Percentiles rank a stretch among this genome's conserved stretches.
Conservation (phyloP, 1,284 basidiomycete genomes). For the Anthracocystis walkeri region DNA sequence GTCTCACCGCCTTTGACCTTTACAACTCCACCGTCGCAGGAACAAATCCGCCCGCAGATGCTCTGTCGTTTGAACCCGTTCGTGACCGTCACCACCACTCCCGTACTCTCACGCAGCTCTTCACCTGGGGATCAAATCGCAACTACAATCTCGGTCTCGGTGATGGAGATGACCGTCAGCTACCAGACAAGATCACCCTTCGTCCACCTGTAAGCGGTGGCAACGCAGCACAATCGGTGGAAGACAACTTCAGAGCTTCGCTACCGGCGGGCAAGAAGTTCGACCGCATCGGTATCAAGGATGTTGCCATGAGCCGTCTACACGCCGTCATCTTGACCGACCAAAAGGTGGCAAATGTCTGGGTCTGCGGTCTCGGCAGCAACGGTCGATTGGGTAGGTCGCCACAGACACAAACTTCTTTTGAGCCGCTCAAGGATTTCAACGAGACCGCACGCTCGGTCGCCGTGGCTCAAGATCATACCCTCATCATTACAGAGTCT, state of each 20-base stretch:
- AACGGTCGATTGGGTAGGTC: slow-evolving; percentile 75
- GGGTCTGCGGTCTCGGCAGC: slow-evolving; percentile 64
- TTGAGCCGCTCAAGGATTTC: slow-evolving; percentile 76
- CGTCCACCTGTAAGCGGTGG: slow-evolving; percentile 36
- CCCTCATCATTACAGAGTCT: slow-evolving; percentile 81
- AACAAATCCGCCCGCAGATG: slow-evolving; percentile 55
- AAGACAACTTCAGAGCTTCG: slow-evolving; percentile 24
- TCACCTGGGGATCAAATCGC: slow-evolving; percentile 90
- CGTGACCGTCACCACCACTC: slow-evolving; percentile 33
- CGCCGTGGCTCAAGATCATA: slow-evolving; percentile 93
- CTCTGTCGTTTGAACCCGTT: slow-evolving; percentile 24
- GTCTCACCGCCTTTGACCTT: slow-evolving; percentile 91
- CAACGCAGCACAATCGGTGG: slow-evolving; percentile 14
- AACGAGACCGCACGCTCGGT: slow-evolving; percentile 73
- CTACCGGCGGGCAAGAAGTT: slow-evolving; percentile 56
- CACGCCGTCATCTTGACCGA: slow-evolving; percentile 65
- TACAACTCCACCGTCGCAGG: slow-evolving; percentile 76
- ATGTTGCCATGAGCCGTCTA: slow-evolving; percentile 63
- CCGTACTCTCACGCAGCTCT: slow-evolving; percentile 74
- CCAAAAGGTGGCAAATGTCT: slow-evolving; percentile 63
- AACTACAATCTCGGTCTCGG: slow-evolving; percentile 78
- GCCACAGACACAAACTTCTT: slow-evolving; percentile 82
- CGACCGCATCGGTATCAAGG: slow-evolving; percentile 57
- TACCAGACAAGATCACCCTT: slow-evolving; percentile 83
- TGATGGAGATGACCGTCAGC: slow-evolving; percentile 81